These are phyloP conservation scores for Anisodus tanguticus DNA, from an alignment of 257 asterid genomes.

Conservation along the genomic window DNA sequence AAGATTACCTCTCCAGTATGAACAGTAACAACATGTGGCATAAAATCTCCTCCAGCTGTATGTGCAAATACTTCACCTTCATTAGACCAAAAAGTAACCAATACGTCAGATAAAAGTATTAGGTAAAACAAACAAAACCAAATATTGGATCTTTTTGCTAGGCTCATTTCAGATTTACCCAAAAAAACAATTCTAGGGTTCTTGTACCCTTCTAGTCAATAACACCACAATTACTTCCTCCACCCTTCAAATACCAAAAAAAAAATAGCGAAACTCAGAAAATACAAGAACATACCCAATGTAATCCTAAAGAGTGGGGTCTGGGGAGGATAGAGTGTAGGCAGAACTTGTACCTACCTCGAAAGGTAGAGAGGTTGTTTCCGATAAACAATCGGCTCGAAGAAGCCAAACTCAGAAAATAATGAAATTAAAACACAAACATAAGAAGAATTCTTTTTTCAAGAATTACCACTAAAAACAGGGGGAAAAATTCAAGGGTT, in stretches of 20 bases:
- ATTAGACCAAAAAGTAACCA: slow-evolving; percentile 31
- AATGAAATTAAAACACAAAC: neutral
- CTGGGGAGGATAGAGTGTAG: too few species aligned
- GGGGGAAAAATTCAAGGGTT: too few species aligned
- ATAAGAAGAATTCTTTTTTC: neutral
- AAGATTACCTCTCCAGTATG: slow-evolving; percentile 77
- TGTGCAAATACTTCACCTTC: slow-evolving; percentile 78
- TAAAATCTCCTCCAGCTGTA: slow-evolving; percentile 89
- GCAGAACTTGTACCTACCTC: too few species aligned
- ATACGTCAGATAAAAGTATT: slow-evolving; percentile 1
- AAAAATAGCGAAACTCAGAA: too few species aligned
- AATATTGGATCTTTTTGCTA: slow-evolving; percentile 5
- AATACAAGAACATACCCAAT: too few species aligned
- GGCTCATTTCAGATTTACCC: neutral
- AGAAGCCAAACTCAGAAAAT: neutral
- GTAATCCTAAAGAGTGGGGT: too few species aligned
- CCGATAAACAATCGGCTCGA: too few species aligned
- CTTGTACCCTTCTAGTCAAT: neutral
- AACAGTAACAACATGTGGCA: slow-evolving; percentile 84
- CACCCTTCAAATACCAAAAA: neutral
- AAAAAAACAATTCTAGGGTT: neutral
- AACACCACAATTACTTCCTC: neutral
- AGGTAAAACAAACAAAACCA: slow-evolving; percentile 20
- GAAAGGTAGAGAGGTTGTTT: too few species aligned
- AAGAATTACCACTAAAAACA: neutral